These are phyloP conservation scores for Alternaria conjuncta DNA, from an alignment of 2,329 filamentous ascomycete species.

Conservation along the genomic window DNA sequence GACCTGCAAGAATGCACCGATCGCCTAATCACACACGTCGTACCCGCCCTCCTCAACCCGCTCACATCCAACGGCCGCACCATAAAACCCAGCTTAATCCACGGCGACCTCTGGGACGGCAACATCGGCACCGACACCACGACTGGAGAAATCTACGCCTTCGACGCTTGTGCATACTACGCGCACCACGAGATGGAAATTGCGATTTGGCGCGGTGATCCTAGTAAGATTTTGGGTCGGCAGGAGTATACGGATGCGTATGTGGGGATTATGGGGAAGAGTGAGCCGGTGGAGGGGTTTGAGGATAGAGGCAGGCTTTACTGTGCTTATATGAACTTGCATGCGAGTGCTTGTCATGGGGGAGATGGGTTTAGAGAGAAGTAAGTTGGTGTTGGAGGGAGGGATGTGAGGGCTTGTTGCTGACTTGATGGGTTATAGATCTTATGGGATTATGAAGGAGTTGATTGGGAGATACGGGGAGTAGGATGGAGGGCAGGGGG, in stretches of 20 bases:
- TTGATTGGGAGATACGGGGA: background rate
- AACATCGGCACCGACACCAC: background rate
- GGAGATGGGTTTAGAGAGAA: background rate
- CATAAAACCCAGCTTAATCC: background rate
- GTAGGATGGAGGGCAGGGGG: background rate
- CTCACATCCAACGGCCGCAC: rapidly evolving
- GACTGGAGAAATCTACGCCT: background rate
- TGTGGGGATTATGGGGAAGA: background rate
- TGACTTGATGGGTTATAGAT: background rate
- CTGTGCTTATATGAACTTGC: background rate
- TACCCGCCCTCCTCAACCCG: background rate
- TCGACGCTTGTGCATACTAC: background rate
- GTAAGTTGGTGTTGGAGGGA: background rate
- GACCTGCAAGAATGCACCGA: background rate
- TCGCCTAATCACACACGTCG: background rate
- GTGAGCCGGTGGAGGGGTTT: background rate
- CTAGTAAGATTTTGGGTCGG: background rate
- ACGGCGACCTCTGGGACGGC: background rate
- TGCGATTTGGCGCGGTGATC: background rate
- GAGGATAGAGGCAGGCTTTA: background rate
- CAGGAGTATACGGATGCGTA: background rate
- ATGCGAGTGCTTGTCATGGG: background rate
- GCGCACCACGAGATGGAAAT: background rate
- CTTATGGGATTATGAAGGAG: background rate
- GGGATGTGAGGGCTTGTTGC: background rate